Conservation (phyloP, 1,284 basidiomycete species). For the Caloboletus firmus region DNA sequence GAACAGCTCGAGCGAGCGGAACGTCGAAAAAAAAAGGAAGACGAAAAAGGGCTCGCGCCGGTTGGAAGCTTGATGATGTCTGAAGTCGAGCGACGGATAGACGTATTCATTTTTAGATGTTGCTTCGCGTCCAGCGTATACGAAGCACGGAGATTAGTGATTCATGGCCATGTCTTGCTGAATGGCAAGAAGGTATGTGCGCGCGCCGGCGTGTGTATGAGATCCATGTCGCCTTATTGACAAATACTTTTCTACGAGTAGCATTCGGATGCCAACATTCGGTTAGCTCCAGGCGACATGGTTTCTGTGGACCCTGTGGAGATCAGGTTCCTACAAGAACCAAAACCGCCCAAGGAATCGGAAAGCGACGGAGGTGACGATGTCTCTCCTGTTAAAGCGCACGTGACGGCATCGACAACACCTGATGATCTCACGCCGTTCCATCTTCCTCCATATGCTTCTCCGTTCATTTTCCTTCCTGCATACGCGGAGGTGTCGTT, state of each 20-base stretch:
- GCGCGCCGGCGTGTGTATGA: background rate
- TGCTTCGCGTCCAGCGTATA: slow-evolving; percentile 93
- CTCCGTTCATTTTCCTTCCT: slow-evolving; percentile 93
- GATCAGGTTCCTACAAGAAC: slow-evolving; percentile 72
- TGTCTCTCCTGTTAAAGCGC: background rate
- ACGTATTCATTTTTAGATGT: slow-evolving; percentile 88
- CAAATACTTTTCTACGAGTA: slow-evolving; percentile 32
- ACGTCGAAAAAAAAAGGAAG: slow-evolving; percentile 51
- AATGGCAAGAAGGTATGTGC: slow-evolving; percentile 85
- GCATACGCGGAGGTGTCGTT: slow-evolving; percentile 93
- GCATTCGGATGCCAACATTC: slow-evolving; percentile 86
- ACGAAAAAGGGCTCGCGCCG: slow-evolving; percentile 66
- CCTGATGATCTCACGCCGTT: slow-evolving; percentile 63
- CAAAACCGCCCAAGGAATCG: slow-evolving; percentile 24
- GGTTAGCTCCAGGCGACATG: slow-evolving; percentile 93
- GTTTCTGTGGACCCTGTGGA: slow-evolving; percentile 83
- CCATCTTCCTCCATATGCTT: slow-evolving; percentile 83
- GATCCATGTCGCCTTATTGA: slow-evolving; percentile 3
- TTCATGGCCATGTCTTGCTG: slow-evolving; percentile 85
- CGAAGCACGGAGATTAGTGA: slow-evolving; percentile 82
- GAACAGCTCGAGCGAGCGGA: slow-evolving; percentile 46
- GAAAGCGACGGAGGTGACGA: slow-evolving; percentile 14
- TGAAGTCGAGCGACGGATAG: slow-evolving; percentile 92
- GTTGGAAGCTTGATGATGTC: slow-evolving; percentile 90
- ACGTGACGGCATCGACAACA: slow-evolving; percentile 9